A percentile compares a stretch with the other conserved stretches of the same genome.
phyloP scores from a whole-genome alignment of 805 yeast species.

The Kuraishia floccosa region DNA sequence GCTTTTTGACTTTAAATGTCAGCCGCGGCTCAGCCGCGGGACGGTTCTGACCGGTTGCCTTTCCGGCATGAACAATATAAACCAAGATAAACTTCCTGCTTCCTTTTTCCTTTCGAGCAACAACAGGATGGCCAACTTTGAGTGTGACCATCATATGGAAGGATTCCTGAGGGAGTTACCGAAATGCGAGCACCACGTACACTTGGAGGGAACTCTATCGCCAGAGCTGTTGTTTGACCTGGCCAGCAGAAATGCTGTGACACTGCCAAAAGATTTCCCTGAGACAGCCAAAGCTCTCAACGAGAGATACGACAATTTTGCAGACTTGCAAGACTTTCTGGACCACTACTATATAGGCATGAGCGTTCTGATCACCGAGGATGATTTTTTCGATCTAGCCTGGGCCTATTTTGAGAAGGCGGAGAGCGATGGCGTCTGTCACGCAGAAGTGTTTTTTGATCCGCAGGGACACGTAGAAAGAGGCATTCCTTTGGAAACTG shows the following conservation, averaged over 20 bases:
- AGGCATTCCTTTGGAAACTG: conserved; percentile 45
- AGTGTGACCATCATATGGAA: conserved; percentile 25
- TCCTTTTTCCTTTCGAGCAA: no score
- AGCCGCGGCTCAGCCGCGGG: no score
- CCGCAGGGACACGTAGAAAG: conserved; percentile 78
- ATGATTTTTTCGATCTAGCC: conserved; percentile 73
- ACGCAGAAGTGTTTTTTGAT: conserved; percentile 73
- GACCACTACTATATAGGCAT: conserved; percentile 75
- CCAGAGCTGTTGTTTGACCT: conserved; percentile 64
- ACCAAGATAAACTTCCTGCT: no score
- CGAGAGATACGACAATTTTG: conserved; percentile 47
- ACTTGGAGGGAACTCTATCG: conserved; percentile 72
- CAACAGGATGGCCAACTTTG: conserved; percentile 6
- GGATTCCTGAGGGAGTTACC: conserved; percentile 60
- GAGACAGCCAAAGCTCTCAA: conserved; percentile 42
- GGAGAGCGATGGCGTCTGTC: conserved; percentile 44
- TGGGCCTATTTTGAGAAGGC: conserved; percentile 59
- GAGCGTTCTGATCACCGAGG: conserved; percentile 56
- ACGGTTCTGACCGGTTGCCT: no score
- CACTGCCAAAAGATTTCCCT: conserved; percentile 56
- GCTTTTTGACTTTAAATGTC: no score
- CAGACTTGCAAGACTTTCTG: conserved; percentile 67
- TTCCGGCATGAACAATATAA: no score
- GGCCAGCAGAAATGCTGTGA: conserved; percentile 52
- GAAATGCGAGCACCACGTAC: conserved; percentile 82